These are phyloP conservation scores for Rhytidiadelphus loreus DNA, from an alignment of 225 moss, liverwort and hornwort species.

Conservation along the genomic window DNA sequence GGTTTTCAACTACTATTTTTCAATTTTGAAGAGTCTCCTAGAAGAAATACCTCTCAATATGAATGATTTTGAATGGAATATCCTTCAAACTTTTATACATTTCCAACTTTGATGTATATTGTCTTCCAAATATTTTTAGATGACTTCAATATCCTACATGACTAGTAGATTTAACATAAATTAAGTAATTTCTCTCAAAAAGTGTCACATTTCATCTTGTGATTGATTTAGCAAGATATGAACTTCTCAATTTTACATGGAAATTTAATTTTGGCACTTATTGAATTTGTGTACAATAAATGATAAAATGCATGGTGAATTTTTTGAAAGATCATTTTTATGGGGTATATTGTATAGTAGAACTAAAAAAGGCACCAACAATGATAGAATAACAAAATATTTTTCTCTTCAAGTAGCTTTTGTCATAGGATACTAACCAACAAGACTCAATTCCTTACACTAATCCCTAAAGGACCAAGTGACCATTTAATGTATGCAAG, in stretches of 20 bases:
- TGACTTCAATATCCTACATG: neutral
- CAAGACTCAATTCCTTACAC: neutral
- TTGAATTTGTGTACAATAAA: neutral
- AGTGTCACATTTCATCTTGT: neutral
- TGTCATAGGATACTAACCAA: neutral
- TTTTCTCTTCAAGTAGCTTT: neutral
- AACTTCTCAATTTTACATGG: neutral
- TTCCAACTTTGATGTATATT: neutral
- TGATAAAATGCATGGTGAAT: neutral
- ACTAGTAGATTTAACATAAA: neutral
- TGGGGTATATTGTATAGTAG: too few relatives aligned
- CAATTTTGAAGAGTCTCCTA: neutral
- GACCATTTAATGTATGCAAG: too few relatives aligned
- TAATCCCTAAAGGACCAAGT: too few relatives aligned
- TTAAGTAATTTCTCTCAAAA: too few relatives aligned
- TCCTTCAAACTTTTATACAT: neutral
- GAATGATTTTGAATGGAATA: neutral
- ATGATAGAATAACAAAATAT: neutral
- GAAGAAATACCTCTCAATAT: accelerated
- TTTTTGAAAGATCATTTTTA: neutral
- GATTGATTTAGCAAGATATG: neutral
- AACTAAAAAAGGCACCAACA: neutral
- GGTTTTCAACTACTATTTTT: neutral
- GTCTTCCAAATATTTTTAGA: neutral
- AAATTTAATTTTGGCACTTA: neutral